Evolutionary conservation across 371 early-diverging fungal species (phyloP).

Genomic region (Mortierella sp.): DNA sequence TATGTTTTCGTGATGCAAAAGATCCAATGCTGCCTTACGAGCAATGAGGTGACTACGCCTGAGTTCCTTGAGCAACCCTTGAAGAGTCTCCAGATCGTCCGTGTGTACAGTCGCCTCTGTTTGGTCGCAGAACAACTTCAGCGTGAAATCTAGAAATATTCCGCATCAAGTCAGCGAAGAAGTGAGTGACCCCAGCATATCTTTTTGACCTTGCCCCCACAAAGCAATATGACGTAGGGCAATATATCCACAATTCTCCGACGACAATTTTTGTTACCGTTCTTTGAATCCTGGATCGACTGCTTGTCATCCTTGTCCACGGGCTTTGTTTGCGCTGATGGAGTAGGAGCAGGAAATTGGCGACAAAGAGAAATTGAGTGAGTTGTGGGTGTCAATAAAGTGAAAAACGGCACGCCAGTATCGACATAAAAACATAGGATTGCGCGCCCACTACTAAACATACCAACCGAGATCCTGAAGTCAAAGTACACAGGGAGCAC

Average conservation of each 20-base stretch:
- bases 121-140: constrained; percentile 43
- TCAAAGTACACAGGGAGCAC: constrained; percentile 61
- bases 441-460: not conserved
- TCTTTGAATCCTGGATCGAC: constrained; percentile 32
- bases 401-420: too few species aligned
- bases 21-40: constrained; percentile 37
- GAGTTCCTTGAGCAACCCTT: constrained; percentile 60
- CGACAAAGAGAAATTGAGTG: not conserved
- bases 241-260: constrained; percentile 5
- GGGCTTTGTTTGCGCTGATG: constrained; percentile 57
- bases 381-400: not conserved
- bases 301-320: constrained; percentile 53
- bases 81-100: constrained; percentile 54
- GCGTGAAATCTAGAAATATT: constrained; percentile 31
- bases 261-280: constrained; percentile 12
- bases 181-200: not conserved
- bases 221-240: not conserved
- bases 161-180: too few species aligned
- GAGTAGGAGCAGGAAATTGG: not conserved
- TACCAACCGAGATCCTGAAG: constrained; percentile 63
- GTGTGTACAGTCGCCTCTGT: constrained; percentile 39
- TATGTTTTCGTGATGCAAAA: not conserved
- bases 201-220: not conserved
- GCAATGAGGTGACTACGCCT: constrained; percentile 59
- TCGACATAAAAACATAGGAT: not conserved